Conservation (phyloP, 2,329 filamentous ascomycete species). For the Fusarium clavum region DNA sequence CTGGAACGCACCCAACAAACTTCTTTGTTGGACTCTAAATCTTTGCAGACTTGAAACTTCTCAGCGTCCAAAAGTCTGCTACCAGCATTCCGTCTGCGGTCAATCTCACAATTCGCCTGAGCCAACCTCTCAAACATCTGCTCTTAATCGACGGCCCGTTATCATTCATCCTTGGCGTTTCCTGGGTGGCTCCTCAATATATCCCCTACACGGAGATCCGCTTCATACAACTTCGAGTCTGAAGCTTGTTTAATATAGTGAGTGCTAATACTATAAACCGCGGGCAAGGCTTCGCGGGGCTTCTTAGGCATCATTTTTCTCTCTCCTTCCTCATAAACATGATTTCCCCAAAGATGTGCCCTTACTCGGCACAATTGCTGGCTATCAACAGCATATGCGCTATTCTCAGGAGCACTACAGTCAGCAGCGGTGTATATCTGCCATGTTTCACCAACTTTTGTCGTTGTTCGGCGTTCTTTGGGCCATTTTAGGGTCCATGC, state of each 20-base stretch:
- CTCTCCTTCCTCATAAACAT: slow-evolving; percentile 6
- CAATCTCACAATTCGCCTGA: slow-evolving; percentile 11
- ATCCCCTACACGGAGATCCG: slow-evolving; percentile 13
- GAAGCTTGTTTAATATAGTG: slow-evolving; percentile 16
- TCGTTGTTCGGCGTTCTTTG: slow-evolving; percentile 13
- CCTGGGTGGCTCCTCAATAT: slow-evolving; percentile 14
- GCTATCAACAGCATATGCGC: slow-evolving; percentile 5
- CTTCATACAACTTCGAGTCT: slow-evolving; percentile 1
- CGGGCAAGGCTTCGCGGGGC: slow-evolving; percentile 9
- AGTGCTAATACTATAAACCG: slow-evolving; percentile 18
- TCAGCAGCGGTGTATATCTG: slow-evolving; percentile 9
- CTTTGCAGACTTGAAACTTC: neutral
- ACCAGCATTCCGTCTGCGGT: slow-evolving; percentile 5
- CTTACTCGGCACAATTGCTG: slow-evolving; percentile 3
- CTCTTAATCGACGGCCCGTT: slow-evolving; percentile 17
- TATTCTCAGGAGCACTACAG: slow-evolving; percentile 5
- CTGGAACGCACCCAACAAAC: slow-evolving; percentile 8
- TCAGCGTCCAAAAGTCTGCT: slow-evolving; percentile 2
- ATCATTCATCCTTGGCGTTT: slow-evolving; percentile 11
- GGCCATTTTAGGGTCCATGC: slow-evolving; percentile 29
- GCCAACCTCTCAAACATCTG: slow-evolving; percentile 4
- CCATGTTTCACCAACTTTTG: slow-evolving; percentile 13
- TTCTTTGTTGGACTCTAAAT: neutral
- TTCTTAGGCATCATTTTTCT: slow-evolving; percentile 11
- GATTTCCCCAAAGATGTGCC: neutral